Evolutionary conservation across 768 basidiomycete species (phyloP).

Genomic region (Suillus subaureus): DNA sequence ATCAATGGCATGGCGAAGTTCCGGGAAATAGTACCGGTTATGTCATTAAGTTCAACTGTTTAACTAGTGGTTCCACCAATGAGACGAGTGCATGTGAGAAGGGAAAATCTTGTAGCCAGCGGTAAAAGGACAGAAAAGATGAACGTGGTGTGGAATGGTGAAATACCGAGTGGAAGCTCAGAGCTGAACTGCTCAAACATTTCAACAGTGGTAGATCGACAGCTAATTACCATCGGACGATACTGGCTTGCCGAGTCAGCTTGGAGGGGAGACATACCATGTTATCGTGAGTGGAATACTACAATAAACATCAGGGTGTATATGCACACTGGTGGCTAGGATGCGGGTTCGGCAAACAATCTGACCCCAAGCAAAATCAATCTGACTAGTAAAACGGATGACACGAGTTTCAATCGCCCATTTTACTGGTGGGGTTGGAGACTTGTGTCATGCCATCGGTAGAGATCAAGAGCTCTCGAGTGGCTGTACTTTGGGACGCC

Average conservation of each 20-base stretch:
- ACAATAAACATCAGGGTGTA: background rate
- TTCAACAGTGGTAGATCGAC: constrained; percentile 14
- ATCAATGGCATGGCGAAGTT: constrained; percentile 23
- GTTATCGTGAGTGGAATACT: constrained; percentile 17
- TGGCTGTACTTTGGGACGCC: background rate
- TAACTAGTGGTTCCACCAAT: constrained; percentile 22
- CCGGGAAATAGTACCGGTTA: constrained; percentile 16
- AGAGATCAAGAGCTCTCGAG: background rate
- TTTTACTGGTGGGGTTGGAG: background rate
- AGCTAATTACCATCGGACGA: constrained; percentile 17
- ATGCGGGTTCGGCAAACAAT: background rate
- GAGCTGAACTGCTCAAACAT: background rate
- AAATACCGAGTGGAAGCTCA: background rate
- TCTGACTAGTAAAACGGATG: background rate
- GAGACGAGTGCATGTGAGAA: constrained; percentile 26
- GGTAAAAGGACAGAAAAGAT: constrained; percentile 17
- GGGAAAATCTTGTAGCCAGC: constrained; percentile 20
- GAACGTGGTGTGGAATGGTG: constrained; percentile 11
- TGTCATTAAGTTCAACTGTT: background rate
- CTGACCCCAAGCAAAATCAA: background rate
- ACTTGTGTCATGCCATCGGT: background rate
- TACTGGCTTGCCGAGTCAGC: constrained; percentile 15
- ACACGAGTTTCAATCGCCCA: background rate
- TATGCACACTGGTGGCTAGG: background rate
- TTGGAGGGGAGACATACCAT: constrained; percentile 11